Evolutionary conservation across 75 land plant species (phyloP).

Genomic region (Adiantum capillusveneris): DNA sequence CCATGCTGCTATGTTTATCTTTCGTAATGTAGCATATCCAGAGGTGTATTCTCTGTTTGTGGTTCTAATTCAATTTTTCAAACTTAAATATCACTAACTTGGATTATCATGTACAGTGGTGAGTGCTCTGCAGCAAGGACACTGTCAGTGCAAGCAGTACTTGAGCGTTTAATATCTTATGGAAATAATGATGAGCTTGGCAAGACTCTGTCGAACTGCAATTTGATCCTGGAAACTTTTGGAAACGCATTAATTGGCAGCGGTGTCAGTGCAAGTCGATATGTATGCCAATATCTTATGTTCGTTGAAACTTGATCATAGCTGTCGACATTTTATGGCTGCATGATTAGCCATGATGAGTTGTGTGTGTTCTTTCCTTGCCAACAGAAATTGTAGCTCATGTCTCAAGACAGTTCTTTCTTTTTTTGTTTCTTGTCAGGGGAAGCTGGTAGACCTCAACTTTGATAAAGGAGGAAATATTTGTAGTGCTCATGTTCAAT

Average conservation of each 20-base stretch:
- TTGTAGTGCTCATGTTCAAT: slow-evolving; percentile 67
- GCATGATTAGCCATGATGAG: background rate
- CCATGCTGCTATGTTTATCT: no score
- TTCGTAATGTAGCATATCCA: background rate
- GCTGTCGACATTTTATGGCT: background rate
- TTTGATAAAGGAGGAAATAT: slow-evolving; percentile 64
- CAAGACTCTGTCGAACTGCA: slow-evolving; percentile 51
- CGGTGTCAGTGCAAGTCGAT: slow-evolving; percentile 85
- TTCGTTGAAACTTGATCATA: background rate
- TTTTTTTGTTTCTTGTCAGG: slow-evolving; percentile 49
- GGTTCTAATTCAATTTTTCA: background rate
- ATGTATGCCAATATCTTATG: slow-evolving; percentile 43
- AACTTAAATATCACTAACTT: background rate
- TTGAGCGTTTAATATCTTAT: slow-evolving; percentile 78
- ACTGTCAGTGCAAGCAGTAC: slow-evolving; percentile 83
- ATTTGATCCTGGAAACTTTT: slow-evolving; percentile 84
- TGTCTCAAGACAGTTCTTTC: no score
- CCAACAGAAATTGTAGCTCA: no score
- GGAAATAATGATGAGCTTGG: slow-evolving; percentile 79
- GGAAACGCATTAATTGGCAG: slow-evolving; percentile 88
- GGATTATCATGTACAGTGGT: slow-evolving; percentile 48
- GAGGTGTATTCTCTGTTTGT: background rate
- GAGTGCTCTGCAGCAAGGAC: slow-evolving; percentile 97
- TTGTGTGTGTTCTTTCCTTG: no score
- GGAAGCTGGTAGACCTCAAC: slow-evolving; percentile 84